These are phyloP conservation scores for Scorias spongiosa DNA, from an alignment of 2,329 filamentous ascomycete species.

Conservation along the genomic window DNA sequence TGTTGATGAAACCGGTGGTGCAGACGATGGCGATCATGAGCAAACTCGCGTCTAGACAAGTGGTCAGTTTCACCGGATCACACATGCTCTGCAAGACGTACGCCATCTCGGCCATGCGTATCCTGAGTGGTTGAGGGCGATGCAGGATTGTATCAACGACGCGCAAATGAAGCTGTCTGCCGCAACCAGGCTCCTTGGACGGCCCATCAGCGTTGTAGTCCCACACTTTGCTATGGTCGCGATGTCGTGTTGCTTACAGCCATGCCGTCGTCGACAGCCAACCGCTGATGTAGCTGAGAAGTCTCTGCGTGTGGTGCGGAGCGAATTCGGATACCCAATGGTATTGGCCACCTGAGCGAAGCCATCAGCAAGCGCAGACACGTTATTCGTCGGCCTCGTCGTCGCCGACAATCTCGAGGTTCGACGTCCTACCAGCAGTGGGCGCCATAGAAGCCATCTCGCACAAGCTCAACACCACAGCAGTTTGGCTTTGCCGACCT, in stretches of 20 bases:
- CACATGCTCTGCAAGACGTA: slow-evolving; percentile 27
- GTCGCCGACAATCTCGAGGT: too few relatives aligned
- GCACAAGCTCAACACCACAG: slow-evolving; percentile 12
- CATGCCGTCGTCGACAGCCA: slow-evolving; percentile 14
- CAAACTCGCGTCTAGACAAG: slow-evolving; percentile 26
- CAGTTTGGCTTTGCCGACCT: slow-evolving; percentile 2
- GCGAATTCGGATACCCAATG: slow-evolving; percentile 13
- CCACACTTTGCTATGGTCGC: too few relatives aligned
- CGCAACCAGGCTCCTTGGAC: slow-evolving; percentile 2
- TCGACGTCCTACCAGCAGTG: slow-evolving; percentile 17
- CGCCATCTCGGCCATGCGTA: slow-evolving; percentile 1
- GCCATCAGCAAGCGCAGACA: background rate
- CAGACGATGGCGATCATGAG: slow-evolving; percentile 8
- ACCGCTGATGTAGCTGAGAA: slow-evolving; percentile 23
- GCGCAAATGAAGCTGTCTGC: slow-evolving; percentile 9
- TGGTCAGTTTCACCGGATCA: slow-evolving; percentile 32
- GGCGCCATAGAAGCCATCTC: slow-evolving; percentile 23
- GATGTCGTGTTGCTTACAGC: background rate
- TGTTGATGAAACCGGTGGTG: slow-evolving; percentile 14
- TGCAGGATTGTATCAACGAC: slow-evolving; percentile 16
- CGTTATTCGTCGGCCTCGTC: too few relatives aligned
- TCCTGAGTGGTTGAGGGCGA: slow-evolving; percentile 15
- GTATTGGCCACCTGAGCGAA: slow-evolving; percentile 36
- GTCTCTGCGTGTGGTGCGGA: slow-evolving; percentile 20
- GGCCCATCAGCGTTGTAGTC: too few relatives aligned